A percentile compares a stretch with the other conserved stretches of the same genome.
Conservation (phyloP, 2,329 filamentous ascomycete genomes). For the Leptographium radiaticola region DNA sequence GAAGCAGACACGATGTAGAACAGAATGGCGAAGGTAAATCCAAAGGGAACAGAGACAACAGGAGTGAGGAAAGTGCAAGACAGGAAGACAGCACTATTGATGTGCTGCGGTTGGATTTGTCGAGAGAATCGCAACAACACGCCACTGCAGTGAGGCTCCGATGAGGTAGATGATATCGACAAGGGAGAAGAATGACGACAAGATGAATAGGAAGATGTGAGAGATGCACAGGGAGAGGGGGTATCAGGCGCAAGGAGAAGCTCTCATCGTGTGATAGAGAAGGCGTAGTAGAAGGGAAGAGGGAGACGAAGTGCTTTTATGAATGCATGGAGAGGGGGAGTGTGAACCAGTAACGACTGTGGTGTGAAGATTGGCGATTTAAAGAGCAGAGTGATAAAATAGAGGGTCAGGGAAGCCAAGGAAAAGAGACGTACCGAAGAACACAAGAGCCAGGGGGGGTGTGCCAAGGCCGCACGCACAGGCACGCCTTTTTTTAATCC, state of each 20-base stretch:
- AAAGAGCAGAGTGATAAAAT: not conserved
- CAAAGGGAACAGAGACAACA: not conserved
- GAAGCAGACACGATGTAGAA: not conserved
- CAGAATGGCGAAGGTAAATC: not conserved
- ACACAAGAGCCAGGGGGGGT: conserved; percentile 5
- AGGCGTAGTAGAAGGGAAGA: not conserved
- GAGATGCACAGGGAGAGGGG: not conserved
- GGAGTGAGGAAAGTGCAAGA: not conserved
- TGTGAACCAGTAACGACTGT: not conserved
- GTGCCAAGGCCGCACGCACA: conserved; percentile 8
- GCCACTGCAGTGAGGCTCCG: not conserved
- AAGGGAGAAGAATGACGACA: not conserved
- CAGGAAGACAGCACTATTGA: not conserved
- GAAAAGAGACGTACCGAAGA: not conserved
- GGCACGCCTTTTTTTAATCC: conserved; percentile 3
- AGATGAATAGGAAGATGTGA: not conserved
- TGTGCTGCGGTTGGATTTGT: not conserved
- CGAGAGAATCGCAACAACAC: not conserved
- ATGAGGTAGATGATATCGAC: not conserved
- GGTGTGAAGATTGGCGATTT: not conserved
- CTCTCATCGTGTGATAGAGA: conserved; percentile 5
- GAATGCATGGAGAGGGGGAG: conserved; percentile 5
- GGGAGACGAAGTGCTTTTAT: conserved; percentile 8
- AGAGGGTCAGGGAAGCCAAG: not conserved
- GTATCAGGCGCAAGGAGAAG: not conserved